Evolutionary conservation across 176 grass and related monocot genomes (phyloP).

Genomic region (Cocos nucifera): DNA sequence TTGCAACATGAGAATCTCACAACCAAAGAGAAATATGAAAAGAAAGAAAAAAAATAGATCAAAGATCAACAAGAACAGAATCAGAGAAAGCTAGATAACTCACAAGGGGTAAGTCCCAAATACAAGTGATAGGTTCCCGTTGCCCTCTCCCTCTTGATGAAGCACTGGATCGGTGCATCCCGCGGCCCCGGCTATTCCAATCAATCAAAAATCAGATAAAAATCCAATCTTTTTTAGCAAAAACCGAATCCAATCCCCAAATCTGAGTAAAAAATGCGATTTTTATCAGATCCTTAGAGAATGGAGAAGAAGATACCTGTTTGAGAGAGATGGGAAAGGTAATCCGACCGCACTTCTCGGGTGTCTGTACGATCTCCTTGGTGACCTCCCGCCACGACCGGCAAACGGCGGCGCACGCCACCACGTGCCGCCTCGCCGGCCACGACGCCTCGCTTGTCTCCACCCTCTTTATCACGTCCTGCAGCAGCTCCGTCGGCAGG

Average conservation of each 20-base stretch:
- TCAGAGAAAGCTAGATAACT: conserved; percentile 15
- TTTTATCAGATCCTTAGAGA: too few species aligned
- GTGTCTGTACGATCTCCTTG: conserved; percentile 76
- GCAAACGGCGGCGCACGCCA: too few species aligned
- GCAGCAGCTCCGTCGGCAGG: too few species aligned
- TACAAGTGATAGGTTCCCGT: conserved; percentile 84
- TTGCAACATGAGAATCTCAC: too few species aligned
- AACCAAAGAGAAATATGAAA: not conserved
- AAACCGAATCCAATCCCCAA: too few species aligned
- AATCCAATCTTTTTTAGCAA: not conserved
- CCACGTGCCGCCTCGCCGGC: too few species aligned
- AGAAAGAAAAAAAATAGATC: not conserved
- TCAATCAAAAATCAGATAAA: conserved; percentile 5
- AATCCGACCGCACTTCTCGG: conserved; percentile 78
- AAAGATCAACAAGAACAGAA: not conserved
- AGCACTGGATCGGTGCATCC: conserved; percentile 78
- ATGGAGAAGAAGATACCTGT: conserved; percentile 45
- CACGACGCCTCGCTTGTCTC: too few species aligned
- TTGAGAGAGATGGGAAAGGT: conserved; percentile 99
- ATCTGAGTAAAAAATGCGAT: too few species aligned
- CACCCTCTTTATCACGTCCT: too few species aligned
- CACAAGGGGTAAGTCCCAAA: conserved; percentile 88
- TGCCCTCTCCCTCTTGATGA: conserved; percentile 73
- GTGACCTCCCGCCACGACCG: conserved; percentile 17
- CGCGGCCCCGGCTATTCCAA: conserved; percentile 67